Evolutionary conservation across 2,329 filamentous ascomycete genomes (phyloP).

Genomic region (Penicillium sclerotigenum): DNA sequence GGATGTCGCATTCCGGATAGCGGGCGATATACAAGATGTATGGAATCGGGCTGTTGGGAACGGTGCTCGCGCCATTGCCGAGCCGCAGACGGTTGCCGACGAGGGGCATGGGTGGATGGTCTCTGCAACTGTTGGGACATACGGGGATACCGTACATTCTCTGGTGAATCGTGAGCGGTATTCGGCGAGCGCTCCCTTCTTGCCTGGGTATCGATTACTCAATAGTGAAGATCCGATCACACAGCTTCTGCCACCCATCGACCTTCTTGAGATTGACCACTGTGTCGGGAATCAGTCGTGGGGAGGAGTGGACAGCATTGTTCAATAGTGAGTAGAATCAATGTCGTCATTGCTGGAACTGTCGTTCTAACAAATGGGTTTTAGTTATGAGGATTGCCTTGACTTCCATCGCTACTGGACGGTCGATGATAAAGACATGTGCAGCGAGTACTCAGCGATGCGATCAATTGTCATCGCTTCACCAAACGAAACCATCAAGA

Average conservation of each 20-base stretch:
- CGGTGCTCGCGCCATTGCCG: constrained; percentile 63
- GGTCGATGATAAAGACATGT: constrained; percentile 85
- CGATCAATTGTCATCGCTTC: constrained; percentile 83
- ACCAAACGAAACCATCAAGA: constrained; percentile 79
- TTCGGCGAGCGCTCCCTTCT: constrained; percentile 59
- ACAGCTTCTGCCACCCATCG: constrained; percentile 57
- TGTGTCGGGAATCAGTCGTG: constrained; percentile 94
- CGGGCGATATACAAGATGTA: constrained; percentile 67
- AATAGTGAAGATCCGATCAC: constrained; percentile 44
- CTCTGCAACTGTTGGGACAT: constrained; percentile 74
- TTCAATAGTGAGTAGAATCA: constrained; percentile 48
- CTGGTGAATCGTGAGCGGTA: constrained; percentile 70
- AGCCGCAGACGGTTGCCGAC: constrained; percentile 56
- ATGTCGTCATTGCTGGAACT: constrained; percentile 12
- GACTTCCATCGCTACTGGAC: constrained; percentile 94
- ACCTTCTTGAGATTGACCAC: constrained; percentile 77
- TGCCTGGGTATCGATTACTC: constrained; percentile 69
- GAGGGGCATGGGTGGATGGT: constrained; percentile 55
- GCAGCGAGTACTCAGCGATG: constrained; percentile 82
- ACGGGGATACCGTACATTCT: constrained; percentile 87
- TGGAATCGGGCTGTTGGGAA: constrained; percentile 66
- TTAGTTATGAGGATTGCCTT: constrained; percentile 75
- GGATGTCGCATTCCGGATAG: constrained; percentile 86
- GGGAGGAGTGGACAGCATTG: constrained; percentile 67
- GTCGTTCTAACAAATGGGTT: not conserved